Evolutionary conservation across 331 rosid genomes (phyloP).

Genomic region (Prunus yedoensis): DNA sequence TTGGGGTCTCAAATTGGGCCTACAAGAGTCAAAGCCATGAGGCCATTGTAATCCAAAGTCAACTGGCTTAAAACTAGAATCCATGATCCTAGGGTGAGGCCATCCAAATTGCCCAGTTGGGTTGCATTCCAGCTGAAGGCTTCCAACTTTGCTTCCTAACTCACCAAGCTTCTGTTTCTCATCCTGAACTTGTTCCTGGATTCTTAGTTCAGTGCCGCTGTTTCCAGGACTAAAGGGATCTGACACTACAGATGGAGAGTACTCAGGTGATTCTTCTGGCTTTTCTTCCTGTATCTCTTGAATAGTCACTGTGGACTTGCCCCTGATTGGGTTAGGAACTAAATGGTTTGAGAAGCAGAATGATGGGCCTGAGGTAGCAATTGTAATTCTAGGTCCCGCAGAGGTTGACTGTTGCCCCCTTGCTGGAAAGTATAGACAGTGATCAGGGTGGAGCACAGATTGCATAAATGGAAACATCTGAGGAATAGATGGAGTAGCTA

Average conservation of each 20-base stretch:
- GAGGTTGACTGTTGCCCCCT: conserved; percentile 49
- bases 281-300: conserved; percentile 74
- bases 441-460: conserved; percentile 56
- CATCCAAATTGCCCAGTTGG: conserved; percentile 37
- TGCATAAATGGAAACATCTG: conserved; percentile 63
- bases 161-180: neutral
- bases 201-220: conserved; percentile 30
- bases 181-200: conserved; percentile 29
- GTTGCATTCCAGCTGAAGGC: conserved; percentile 34
- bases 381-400: conserved; percentile 41
- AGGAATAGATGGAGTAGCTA: conserved; percentile 44
- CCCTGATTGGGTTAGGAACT: conserved; percentile 41
- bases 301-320: conserved; percentile 65
- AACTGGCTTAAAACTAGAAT: conserved; percentile 31
- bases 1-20: conserved; percentile 29
- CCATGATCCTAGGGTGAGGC: conserved; percentile 34
- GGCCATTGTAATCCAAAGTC: conserved; percentile 40
- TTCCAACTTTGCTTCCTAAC: conserved; percentile 32
- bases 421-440: conserved; percentile 53
- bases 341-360: conserved; percentile 46
- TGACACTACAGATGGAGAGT: conserved; percentile 19
- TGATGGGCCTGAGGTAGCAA: conserved; percentile 52
- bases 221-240: conserved; percentile 31
- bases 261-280: conserved; percentile 37
- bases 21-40: conserved; percentile 21